Base-by-base conservation (phyloP, 306 rosid species). In the Cucurbita moschata region DNA sequence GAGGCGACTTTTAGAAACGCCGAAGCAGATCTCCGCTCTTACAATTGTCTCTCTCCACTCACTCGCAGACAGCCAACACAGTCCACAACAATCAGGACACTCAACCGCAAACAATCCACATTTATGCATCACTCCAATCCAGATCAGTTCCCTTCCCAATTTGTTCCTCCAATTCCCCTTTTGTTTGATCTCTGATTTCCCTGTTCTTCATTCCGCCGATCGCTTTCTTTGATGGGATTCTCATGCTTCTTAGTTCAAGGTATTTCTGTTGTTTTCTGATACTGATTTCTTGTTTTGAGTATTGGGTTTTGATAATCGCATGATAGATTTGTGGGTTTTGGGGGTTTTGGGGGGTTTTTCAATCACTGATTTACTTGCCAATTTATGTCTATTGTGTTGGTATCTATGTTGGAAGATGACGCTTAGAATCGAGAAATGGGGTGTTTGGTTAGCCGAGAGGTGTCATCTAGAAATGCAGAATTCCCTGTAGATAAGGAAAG, bases 341-440 rank as follows among this genome's bases (percentile, higher is more conserved):
- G 5, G 30, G 38, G 51, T 1, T 19, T 19, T 19, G 4, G 30
- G 5, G 30, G 38, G 52, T 1, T 69, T 47, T 46, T 11, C 30
- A 0, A 70, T 5, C 23, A 2, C 37, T 65, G 19, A 12, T 65
- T 44, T 67, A 5, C 55, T 67, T 67, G 10, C 21, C n/a, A 21
- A 46, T 67, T 67, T 69, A 26, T 30, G 59, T 50, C 59, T 70
- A 14, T 23, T 35, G 43, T 46, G 68, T 43, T 42, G 55, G 67
- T 47, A 39, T 59, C 64, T 42, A 76, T 76, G 73, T 61, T 39
- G 73, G 35, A 52, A 52, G 46, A 76, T 76, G 73, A 76, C 66
- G 77, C 73, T 70, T 84, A 82, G 87, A 59, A 82, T 84, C 23
- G 50, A 79, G 82, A 73, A 79, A 88, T 88, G 94, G 90, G 94